Evolutionary conservation across 148 eudicot genomes (phyloP).

Genomic region (Tetragonia tetragonoides): DNA sequence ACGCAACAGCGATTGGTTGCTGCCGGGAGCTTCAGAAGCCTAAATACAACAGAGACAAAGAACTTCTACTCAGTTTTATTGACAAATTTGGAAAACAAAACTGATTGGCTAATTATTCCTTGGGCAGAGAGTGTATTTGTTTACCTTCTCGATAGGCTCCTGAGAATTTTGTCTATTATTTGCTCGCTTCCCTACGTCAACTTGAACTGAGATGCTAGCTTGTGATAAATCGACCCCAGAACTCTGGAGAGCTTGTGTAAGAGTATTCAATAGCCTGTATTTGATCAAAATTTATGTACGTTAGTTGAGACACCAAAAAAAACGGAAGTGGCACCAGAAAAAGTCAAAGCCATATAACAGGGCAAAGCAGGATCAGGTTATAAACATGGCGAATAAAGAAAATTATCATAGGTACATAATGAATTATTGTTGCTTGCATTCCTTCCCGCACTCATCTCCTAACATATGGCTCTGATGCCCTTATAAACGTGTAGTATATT

Average conservation of each 20-base stretch:
- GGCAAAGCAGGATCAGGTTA: background rate
- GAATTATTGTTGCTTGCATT: background rate
- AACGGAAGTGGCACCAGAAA: background rate
- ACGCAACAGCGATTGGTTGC: slow-evolving; percentile 27
- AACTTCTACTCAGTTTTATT: background rate
- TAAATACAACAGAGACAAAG: slow-evolving; percentile 15
- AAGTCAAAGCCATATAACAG: background rate
- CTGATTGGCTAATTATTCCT: too few species aligned
- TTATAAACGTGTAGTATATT: too few species aligned
- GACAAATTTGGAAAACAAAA: background rate
- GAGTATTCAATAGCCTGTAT: slow-evolving; percentile 66
- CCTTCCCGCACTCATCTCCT: background rate
- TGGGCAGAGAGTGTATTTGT: background rate
- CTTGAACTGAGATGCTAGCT: slow-evolving; percentile 85
- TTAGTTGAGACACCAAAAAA: background rate
- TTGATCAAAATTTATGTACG: slow-evolving; percentile 10
- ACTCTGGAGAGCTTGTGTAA: slow-evolving; percentile 77
- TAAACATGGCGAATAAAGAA: background rate
- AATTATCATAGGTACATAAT: background rate
- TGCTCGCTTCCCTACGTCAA: slow-evolving; percentile 81
- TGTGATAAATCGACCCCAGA: slow-evolving; percentile 92
- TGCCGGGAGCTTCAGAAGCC: slow-evolving; percentile 39
- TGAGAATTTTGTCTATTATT: slow-evolving; percentile 35
- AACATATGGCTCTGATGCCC: too few species aligned
- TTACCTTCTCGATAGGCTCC: slow-evolving; percentile 48